Conservation (phyloP, 2,329 filamentous ascomycete species). For the Colletotrichum kahawae region DNA sequence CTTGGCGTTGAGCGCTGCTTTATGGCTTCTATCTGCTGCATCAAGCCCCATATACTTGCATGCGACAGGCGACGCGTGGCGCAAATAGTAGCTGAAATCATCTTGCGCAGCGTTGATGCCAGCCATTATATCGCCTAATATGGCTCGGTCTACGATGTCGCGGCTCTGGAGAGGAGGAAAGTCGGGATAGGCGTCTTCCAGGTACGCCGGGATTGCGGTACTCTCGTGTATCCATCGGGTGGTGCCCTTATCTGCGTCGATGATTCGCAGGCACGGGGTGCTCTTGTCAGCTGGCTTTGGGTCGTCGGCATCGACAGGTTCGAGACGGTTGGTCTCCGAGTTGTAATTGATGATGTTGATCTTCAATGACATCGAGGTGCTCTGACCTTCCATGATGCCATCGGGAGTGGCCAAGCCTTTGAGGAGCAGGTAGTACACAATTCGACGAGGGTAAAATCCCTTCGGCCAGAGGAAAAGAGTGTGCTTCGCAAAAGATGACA, state of each 20-base stretch:
- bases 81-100: constrained; percentile 17
- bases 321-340: not conserved
- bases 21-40: constrained; percentile 21
- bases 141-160: not conserved
- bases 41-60: constrained; percentile 5
- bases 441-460: constrained; percentile 25
- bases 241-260: not conserved
- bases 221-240: constrained; percentile 25
- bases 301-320: constrained; percentile 17
- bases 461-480: constrained; percentile 27
- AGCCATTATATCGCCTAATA: constrained; percentile 20
- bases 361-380: constrained; percentile 6
- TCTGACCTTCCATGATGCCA: constrained; percentile 21
- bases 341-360: constrained; percentile 16
- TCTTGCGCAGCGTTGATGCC: constrained; percentile 8
- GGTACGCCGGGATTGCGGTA: constrained; percentile 21
- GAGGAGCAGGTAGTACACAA: constrained; percentile 26
- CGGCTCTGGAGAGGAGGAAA: not conserved
- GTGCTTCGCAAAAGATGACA: not conserved
- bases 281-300: constrained; percentile 23
- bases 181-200: constrained; percentile 22
- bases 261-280: constrained; percentile 24
- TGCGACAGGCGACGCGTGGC: constrained; percentile 21
- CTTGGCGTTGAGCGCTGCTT: constrained; percentile 18
- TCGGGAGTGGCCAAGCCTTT: constrained; percentile 24